Base-by-base conservation (phyloP, 2,329 filamentous ascomycete genomes). In the Lizonia empirigonia region DNA sequence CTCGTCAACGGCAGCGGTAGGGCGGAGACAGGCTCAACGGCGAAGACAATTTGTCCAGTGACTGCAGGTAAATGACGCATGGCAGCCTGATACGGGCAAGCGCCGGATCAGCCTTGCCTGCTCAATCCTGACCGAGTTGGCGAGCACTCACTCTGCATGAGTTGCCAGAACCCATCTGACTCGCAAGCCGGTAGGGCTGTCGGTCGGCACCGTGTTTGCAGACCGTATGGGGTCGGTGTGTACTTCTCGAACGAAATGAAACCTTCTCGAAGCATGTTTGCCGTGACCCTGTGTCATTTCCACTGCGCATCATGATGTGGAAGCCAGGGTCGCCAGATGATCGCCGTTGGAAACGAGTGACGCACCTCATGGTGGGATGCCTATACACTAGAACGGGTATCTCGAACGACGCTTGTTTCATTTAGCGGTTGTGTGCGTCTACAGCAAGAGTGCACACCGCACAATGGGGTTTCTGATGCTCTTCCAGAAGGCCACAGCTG, bases 281-380 rank as follows among this genome's bases (percentile, higher is more conserved):
- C 54, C 58, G 53, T 55, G 50, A 35, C 52, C 56, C 60, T 60
- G 59, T 49, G 26, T 62, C 55, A 63, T 64, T 50, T 66, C 41
- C 51, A 45, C 52, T 44, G 47, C 23, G 41, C 44, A 51, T 46
- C 24, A 38, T 52, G 50, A 54, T 60, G 55, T 50, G 53, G 39
- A 42, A 54, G 45, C 62, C 49, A 38, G 62, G 62, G 54, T 64
- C 65, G 53, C 58, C 37, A 50, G 54, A 63, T 60, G 64, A 69
- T 70, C 60, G 65, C 59, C 66, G 63, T 58, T 61, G 53, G 60
- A 38, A 61, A 61, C 63, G 59, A 60, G 67, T 68, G 68, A 69
- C 63, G 64, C 60, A 60, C 51, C 40, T 50, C 49, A 42, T 20
- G 32, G 22, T 47, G 36, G 16, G 36, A 38, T 22, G 44, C 38